These are phyloP conservation scores for Colletotrichum theobromicola DNA, from an alignment of 2,329 filamentous ascomycete genomes.

Conservation along the genomic window DNA sequence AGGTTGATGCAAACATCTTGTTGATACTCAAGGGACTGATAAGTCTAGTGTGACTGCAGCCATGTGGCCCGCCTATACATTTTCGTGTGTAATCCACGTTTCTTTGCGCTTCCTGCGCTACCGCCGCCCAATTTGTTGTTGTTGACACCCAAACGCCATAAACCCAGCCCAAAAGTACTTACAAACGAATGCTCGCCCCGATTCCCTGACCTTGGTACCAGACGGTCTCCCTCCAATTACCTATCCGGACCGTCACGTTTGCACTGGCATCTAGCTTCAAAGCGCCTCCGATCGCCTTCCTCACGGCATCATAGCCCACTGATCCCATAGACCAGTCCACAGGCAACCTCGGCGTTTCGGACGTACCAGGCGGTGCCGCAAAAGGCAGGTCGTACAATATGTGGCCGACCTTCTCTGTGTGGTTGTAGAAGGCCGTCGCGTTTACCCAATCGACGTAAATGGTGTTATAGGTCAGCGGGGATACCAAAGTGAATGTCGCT, in stretches of 20 bases:
- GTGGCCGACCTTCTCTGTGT: slow-evolving; percentile 75
- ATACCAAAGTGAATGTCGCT: slow-evolving; percentile 82
- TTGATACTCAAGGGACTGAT: not conserved
- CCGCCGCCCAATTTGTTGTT: not conserved
- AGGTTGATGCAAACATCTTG: not conserved
- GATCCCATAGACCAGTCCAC: slow-evolving; percentile 80
- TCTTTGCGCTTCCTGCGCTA: not conserved
- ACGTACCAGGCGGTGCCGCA: slow-evolving; percentile 75
- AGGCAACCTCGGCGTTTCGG: slow-evolving; percentile 76
- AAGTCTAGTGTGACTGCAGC: not conserved
- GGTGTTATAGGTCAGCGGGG: slow-evolving; percentile 75
- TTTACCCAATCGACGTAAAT: slow-evolving; percentile 81
- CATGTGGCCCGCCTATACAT: not conserved
- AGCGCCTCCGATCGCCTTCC: slow-evolving; percentile 78
- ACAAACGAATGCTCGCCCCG: slow-evolving; percentile 66
- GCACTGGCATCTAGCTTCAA: slow-evolving; percentile 82
- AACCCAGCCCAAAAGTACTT: slow-evolving; percentile 25
- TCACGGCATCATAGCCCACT: slow-evolving; percentile 83
- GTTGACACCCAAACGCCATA: not conserved
- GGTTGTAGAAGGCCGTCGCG: slow-evolving; percentile 85
- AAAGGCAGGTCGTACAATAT: slow-evolving; percentile 81
- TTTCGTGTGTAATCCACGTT: not conserved
- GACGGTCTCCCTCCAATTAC: slow-evolving; percentile 74
- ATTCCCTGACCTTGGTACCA: slow-evolving; percentile 75
- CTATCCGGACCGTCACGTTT: slow-evolving; percentile 75